Evolutionary conservation across 345 rosid species (phyloP).

Genomic region (Rubroshorea leprosula): DNA sequence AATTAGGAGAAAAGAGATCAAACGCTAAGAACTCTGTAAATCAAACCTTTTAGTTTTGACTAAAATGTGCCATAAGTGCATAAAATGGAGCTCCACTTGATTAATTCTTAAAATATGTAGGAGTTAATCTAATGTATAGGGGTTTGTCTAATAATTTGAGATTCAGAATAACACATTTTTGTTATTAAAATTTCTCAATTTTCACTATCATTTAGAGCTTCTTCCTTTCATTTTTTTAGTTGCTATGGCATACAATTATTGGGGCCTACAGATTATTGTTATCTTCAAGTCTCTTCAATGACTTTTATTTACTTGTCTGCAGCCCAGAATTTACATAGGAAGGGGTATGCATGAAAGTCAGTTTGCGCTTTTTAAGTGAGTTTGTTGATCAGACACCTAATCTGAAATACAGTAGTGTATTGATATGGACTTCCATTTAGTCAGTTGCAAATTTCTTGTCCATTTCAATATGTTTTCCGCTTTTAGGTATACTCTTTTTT

Average conservation of each 20-base stretch:
- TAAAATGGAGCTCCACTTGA: neutral
- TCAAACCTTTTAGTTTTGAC: neutral
- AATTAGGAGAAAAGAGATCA: neutral
- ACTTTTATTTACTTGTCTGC: constrained; percentile 26
- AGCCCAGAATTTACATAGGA: constrained; percentile 93
- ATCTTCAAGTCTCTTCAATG: constrained; percentile 17
- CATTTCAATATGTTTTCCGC: constrained; percentile 9
- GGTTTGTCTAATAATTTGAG: constrained; percentile 2
- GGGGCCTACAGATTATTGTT: neutral
- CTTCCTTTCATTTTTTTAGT: neutral
- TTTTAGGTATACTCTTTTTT: constrained; percentile 85
- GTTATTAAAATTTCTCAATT: neutral
- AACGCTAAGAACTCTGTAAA: neutral
- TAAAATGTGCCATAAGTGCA: neutral
- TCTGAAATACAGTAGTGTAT: constrained; percentile 5
- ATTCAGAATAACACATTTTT: neutral
- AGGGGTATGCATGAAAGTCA: constrained; percentile 99
- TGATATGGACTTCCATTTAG: constrained; percentile 11
- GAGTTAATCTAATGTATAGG: neutral
- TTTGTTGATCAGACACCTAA: constrained; percentile 15
- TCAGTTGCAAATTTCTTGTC: constrained; percentile 6
- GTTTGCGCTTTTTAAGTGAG: constrained; percentile 82
- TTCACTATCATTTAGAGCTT: neutral
- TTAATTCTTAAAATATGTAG: neutral
- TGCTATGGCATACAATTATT: neutral